phyloP scores from a whole-genome alignment of 2,329 filamentous ascomycete species.

The Pyricularia pennisetigena region DNA sequence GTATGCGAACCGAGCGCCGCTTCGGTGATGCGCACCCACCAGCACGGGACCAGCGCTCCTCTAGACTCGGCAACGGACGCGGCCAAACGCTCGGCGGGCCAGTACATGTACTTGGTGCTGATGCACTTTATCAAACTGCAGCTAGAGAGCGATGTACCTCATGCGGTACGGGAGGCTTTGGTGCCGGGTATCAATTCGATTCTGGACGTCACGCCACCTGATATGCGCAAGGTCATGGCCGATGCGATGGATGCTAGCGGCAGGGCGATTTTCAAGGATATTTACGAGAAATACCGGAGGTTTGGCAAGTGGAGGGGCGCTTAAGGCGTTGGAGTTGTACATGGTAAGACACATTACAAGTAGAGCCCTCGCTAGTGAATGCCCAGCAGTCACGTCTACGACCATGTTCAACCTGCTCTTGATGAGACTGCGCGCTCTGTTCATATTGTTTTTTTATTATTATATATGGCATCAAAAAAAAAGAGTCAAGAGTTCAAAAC shows the following conservation, averaged over 20 bases:
- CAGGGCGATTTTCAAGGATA: slow-evolving; percentile 45
- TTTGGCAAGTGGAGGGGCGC: slow-evolving; percentile 57
- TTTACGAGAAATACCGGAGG: slow-evolving; percentile 49
- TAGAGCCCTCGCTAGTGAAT: neutral
- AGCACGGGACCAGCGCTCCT: slow-evolving; percentile 13
- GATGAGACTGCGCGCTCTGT: neutral
- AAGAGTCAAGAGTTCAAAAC: neutral
- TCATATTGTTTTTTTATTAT: neutral
- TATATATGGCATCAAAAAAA: neutral
- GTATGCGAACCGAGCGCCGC: slow-evolving; percentile 46
- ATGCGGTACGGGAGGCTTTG: slow-evolving; percentile 42
- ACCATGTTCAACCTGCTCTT: neutral
- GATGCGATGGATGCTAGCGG: slow-evolving; percentile 51
- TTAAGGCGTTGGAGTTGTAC: slow-evolving; percentile 17
- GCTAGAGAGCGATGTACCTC: slow-evolving; percentile 40
- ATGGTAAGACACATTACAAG: neutral
- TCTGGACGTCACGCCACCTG: slow-evolving; percentile 46
- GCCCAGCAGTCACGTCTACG: no score
- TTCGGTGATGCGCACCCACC: slow-evolving; percentile 36
- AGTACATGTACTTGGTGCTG: slow-evolving; percentile 51
- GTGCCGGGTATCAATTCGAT: slow-evolving; percentile 49
- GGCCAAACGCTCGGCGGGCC: slow-evolving; percentile 50
- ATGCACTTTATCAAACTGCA: slow-evolving; percentile 52
- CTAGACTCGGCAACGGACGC: slow-evolving; percentile 52
- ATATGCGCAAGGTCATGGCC: slow-evolving; percentile 45